phyloP scores from a whole-genome alignment of 2,329 filamentous ascomycete species.

The Stagonosporopsis rhizophila region DNA sequence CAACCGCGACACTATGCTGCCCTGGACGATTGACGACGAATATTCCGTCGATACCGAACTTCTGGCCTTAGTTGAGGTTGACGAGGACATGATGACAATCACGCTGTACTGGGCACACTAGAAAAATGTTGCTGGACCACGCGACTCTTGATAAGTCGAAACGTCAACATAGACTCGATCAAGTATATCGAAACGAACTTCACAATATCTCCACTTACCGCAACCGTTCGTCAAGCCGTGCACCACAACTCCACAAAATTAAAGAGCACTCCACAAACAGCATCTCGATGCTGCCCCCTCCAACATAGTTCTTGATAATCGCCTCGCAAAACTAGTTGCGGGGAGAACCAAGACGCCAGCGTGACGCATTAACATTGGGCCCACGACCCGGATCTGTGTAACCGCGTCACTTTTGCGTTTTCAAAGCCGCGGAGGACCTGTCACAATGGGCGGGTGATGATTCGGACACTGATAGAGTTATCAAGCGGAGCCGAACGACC shows the following conservation, averaged over 20 bases:
- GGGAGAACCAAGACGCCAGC: not conserved
- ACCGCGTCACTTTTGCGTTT: slow-evolving; percentile 12
- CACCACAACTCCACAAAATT: not conserved
- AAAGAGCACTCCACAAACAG: not conserved
- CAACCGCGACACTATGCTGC: too few species aligned
- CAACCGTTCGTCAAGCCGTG: slow-evolving; percentile 6
- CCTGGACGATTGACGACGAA: too few species aligned
- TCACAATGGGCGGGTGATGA: not conserved
- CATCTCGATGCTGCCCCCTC: not conserved
- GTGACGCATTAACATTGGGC: slow-evolving; percentile 2
- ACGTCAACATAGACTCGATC: not conserved
- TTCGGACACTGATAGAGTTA: slow-evolving; percentile 1
- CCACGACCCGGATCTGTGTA: not conserved
- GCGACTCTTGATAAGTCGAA: not conserved
- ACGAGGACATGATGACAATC: not conserved
- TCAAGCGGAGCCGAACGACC: not conserved
- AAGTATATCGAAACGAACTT: slow-evolving; percentile 9
- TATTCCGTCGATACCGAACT: not conserved
- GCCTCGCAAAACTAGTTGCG: not conserved
- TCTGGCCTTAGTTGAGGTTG: not conserved
- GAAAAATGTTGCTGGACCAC: not conserved
- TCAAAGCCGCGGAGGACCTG: not conserved
- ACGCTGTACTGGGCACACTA: not conserved
- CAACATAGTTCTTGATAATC: slow-evolving; percentile 7
- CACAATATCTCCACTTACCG: not conserved